Conservation (phyloP, 192 early-diverging fungal genomes). For the Mortierella hygrophila region DNA sequence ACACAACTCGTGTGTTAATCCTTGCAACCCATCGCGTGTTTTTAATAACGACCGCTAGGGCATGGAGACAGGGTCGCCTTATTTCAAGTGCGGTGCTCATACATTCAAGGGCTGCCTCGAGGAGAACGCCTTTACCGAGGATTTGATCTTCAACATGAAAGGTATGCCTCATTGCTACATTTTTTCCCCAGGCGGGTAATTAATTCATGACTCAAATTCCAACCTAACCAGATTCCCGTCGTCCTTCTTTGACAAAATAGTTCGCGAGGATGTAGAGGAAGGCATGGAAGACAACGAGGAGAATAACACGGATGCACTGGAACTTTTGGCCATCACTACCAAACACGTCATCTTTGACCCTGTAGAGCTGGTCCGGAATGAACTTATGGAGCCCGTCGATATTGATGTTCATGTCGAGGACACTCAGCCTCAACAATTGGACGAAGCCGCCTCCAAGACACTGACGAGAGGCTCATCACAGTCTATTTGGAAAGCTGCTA, state of each 20-base stretch:
- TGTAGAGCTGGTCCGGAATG: slow-evolving; percentile 19
- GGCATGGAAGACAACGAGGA: slow-evolving; percentile 30
- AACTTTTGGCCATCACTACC: slow-evolving; percentile 26
- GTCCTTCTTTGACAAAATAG: background rate
- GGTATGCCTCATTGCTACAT: background rate
- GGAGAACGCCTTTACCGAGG: slow-evolving; percentile 47
- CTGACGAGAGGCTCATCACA: background rate
- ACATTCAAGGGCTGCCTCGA: slow-evolving; percentile 38
- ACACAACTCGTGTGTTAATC: background rate
- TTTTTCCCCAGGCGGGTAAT: background rate
- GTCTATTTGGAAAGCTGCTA: background rate
- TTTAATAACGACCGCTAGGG: background rate
- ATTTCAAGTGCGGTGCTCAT: slow-evolving; percentile 25
- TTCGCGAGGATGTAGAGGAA: slow-evolving; percentile 15
- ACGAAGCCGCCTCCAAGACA: background rate
- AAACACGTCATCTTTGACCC: slow-evolving; percentile 40
- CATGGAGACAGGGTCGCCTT: slow-evolving; percentile 38
- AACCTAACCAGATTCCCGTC: too few relatives aligned
- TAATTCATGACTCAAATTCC: background rate
- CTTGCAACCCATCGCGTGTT: background rate
- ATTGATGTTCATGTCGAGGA: background rate
- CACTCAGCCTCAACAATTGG: background rate
- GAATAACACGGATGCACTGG: slow-evolving; percentile 18
- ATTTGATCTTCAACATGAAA: slow-evolving; percentile 47
- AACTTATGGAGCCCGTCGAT: background rate